Percentiles rank a stretch among this genome's conserved stretches.
These are phyloP conservation scores for Pichia californica DNA, from an alignment of 805 yeast genomes.

Conservation along the genomic window DNA sequence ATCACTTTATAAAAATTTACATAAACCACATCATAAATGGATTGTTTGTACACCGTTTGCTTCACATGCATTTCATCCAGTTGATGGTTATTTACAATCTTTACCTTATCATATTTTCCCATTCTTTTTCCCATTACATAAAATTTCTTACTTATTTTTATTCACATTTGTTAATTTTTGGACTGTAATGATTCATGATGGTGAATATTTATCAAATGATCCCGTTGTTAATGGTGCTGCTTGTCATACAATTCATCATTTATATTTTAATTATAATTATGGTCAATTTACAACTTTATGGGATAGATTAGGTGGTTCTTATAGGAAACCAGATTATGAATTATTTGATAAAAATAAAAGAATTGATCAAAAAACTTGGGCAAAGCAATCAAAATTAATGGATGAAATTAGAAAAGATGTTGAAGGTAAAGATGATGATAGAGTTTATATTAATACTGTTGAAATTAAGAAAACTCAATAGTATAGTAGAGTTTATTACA, in stretches of 20 bases:
- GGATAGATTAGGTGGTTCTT: constrained; percentile 94
- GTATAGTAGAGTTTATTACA: not conserved
- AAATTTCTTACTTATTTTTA: constrained; percentile 69
- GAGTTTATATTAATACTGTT: constrained; percentile 58
- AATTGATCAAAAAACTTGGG: constrained; percentile 59
- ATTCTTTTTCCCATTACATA: constrained; percentile 86
- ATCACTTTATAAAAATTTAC: constrained; percentile 71
- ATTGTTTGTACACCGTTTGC: constrained; percentile 98
- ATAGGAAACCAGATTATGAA: constrained; percentile 86
- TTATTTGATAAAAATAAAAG: constrained; percentile 61
- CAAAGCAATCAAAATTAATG: constrained; percentile 62
- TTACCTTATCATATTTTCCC: constrained; percentile 93
- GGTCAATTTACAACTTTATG: constrained; percentile 98
- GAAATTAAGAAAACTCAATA: constrained; percentile 22
- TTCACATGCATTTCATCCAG: constrained; percentile 97
- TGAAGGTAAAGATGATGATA: constrained; percentile 73
- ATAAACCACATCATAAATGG: constrained; percentile 99
- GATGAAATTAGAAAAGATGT: constrained; percentile 72
- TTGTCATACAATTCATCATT: constrained; percentile 94
- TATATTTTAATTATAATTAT: constrained; percentile 95
- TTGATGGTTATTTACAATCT: constrained; percentile 91
- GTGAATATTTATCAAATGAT: constrained; percentile 88
- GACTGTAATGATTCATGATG: constrained; percentile 99
- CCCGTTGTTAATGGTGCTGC: constrained; percentile 97
- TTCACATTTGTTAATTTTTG: constrained; percentile 93